These are phyloP conservation scores for Neophaeococcomyces mojaviensis DNA, from an alignment of 2,329 filamentous ascomycete genomes.

Conservation along the genomic window DNA sequence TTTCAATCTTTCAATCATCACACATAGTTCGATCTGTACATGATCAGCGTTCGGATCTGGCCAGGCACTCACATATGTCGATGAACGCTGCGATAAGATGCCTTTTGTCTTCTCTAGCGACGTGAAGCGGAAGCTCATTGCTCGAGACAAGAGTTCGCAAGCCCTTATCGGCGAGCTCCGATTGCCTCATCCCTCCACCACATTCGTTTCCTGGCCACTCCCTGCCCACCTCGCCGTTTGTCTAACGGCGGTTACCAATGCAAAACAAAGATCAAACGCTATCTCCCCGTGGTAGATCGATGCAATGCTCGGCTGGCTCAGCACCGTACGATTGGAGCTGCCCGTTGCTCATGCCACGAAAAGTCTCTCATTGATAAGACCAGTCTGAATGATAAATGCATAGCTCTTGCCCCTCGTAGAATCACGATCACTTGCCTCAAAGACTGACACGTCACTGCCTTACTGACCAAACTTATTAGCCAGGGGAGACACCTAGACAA, in stretches of 20 bases:
- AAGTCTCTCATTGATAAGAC: constrained; percentile 6
- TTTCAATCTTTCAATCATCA: too few species aligned
- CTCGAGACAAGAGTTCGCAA: not conserved
- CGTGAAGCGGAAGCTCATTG: constrained; percentile 1
- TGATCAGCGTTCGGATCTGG: too few species aligned
- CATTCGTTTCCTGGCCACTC: not conserved
- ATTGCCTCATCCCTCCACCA: not conserved
- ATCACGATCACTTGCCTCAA: too few species aligned
- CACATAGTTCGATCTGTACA: too few species aligned
- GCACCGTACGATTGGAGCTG: constrained; percentile 1
- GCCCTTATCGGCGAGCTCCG: constrained; percentile 5
- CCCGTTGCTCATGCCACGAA: not conserved
- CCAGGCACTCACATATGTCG: too few species aligned
- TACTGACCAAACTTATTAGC: too few species aligned
- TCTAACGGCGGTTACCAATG: not conserved
- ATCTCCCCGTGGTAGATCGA: not conserved
- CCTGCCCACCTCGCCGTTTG: not conserved
- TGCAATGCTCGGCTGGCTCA: not conserved
- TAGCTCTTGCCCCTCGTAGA: not conserved
- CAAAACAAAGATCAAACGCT: not conserved
- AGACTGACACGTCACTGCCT: too few species aligned
- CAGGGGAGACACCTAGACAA: too few species aligned
- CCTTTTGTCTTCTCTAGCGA: not conserved
- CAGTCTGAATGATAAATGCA: constrained; percentile 1
- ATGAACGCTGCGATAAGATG: too few species aligned